A percentile compares a stretch with the other conserved stretches of the same genome.
Evolutionary conservation across 768 basidiomycete genomes (phyloP).

Genomic region (Termitomyces sp.): DNA sequence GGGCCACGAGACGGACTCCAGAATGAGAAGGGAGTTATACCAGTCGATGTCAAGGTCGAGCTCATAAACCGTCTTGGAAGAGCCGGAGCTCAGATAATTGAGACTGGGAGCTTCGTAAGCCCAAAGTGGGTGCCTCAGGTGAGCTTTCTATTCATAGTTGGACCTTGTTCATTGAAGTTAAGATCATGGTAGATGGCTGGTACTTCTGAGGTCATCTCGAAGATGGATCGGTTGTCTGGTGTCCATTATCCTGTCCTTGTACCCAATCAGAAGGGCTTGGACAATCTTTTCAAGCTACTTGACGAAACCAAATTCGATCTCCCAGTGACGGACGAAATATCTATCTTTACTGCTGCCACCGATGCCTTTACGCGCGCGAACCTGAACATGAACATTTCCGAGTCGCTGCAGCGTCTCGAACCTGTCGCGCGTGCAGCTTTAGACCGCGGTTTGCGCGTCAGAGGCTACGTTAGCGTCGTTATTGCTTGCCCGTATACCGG

Average conservation of each 20-base stretch:
- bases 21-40: constrained; percentile 76
- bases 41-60: constrained; percentile 72
- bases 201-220: constrained; percentile 68
- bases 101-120: constrained; percentile 88
- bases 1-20: constrained; percentile 91
- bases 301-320: constrained; percentile 30
- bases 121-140: constrained; percentile 95
- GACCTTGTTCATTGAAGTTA: not conserved
- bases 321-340: constrained; percentile 74
- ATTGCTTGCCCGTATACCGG: constrained; percentile 89
- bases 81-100: constrained; percentile 69
- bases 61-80: constrained; percentile 70
- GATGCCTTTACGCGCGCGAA: constrained; percentile 86
- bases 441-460: constrained; percentile 62
- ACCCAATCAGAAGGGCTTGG: constrained; percentile 76
- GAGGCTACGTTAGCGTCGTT: constrained; percentile 85
- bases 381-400: constrained; percentile 69
- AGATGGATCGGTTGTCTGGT: constrained; percentile 48
- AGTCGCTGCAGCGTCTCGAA: constrained; percentile 63
- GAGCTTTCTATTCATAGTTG: constrained; percentile 12
- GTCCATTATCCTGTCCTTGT: constrained; percentile 76
- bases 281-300: constrained; percentile 61
- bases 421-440: constrained; percentile 60
- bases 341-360: constrained; percentile 87
- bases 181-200: constrained; percentile 70